Evolutionary conservation across 2,329 filamentous ascomycete species (phyloP), one percentile per base, ranked within the genome.

Genomic region (Sporothrix inflata): DNA sequence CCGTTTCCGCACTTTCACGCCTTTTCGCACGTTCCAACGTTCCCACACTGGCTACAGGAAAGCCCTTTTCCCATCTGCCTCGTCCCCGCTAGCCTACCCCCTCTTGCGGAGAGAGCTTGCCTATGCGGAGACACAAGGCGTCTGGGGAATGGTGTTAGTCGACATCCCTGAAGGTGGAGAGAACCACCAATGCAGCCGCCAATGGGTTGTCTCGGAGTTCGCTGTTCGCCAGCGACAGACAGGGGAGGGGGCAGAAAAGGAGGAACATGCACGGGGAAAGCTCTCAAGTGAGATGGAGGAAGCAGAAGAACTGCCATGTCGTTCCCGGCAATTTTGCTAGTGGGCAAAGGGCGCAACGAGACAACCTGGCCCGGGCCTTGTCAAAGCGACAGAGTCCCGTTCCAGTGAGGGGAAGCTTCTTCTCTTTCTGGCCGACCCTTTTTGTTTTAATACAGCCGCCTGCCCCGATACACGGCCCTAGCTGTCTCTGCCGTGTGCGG

Each of bases 401-500:
- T 65, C 38, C 60, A 45, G 38, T 65, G 38, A 65, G 60, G 57
- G 60, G 60, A 65, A 65, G 12, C 38, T 34, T 65, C 60, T 14
- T 40, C n/a, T 49, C 12, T 24, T 49, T n/a, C 40, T 49, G 51
- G 7, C 8, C 14, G 14, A 6, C n/a, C 16, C n/a, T n/a, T 66
- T 68, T 53, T 19, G 34, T 21, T 69, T 42, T 40, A 69, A 69
- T 69, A 69, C 49, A 69, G 66, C 66, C 49, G 66, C 49, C 30
- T 34, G 7, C 63, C 42, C 66, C 66, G 34, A 55, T 45, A 8
- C 49, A 69, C 66, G 66, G 66, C 49, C 65, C 1, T 40, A 3
- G 57, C 8, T 47, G 45, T 30, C 9, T 55, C 45, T 67, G 45
- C 45, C 65, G 61, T 30, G 40, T 47, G 40, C 9, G 21, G 34